Evolutionary conservation across 805 yeast genomes (phyloP).

Genomic region (Lipomyces sp.): DNA sequence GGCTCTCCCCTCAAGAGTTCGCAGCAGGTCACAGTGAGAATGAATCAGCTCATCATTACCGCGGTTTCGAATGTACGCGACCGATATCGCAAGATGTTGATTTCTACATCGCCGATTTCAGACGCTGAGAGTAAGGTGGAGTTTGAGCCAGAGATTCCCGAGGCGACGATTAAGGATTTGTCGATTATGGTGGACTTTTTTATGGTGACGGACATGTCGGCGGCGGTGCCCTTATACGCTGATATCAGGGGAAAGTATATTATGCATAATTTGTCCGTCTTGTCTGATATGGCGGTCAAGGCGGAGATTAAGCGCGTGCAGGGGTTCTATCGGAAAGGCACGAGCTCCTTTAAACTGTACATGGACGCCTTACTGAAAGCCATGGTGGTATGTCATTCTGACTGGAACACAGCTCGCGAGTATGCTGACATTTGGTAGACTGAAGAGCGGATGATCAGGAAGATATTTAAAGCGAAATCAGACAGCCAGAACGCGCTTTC

Average conservation of each 20-base stretch:
- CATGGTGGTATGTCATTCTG: conserved; percentile 14
- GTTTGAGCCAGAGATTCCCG: conserved; percentile 15
- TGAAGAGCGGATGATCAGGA: conserved; percentile 19
- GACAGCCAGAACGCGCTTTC: conserved; percentile 24
- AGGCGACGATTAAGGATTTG: conserved; percentile 11
- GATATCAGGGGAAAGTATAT: conserved; percentile 28
- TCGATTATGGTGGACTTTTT: conserved; percentile 34
- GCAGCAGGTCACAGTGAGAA: conserved; percentile 23
- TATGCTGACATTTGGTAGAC: background rate
- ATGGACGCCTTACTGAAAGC: conserved; percentile 12
- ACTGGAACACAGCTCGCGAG: background rate
- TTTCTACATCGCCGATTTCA: conserved; percentile 12
- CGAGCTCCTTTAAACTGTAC: conserved; percentile 22
- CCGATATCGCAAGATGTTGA: conserved; percentile 23
- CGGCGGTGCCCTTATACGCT: conserved; percentile 22
- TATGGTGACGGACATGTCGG: conserved; percentile 22
- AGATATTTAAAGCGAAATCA: conserved; percentile 19
- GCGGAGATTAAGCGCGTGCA: conserved; percentile 19
- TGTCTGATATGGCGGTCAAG: conserved; percentile 17
- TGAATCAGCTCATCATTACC: conserved; percentile 26
- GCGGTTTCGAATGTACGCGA: conserved; percentile 32
- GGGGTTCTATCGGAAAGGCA: conserved; percentile 31
- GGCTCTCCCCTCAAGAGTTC: conserved; percentile 38
- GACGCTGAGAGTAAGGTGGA: background rate
- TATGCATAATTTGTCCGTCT: conserved; percentile 9